Conservation (phyloP, 257 asterid genomes). For the Nicotiana benthamiana region DNA sequence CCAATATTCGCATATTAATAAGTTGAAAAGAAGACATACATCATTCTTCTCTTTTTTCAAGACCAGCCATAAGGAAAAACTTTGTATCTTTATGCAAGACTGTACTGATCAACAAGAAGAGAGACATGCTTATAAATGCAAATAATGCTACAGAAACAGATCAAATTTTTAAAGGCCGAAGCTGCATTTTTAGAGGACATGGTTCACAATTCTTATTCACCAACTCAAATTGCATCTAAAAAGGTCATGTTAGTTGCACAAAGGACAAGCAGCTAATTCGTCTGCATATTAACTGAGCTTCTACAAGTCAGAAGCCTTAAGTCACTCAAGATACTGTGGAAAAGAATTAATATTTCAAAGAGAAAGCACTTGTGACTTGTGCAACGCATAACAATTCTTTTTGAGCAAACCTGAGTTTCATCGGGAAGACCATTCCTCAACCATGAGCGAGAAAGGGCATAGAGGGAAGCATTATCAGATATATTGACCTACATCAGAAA, state of each 20-base stretch:
- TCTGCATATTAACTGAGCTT: background rate
- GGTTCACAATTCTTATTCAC: background rate
- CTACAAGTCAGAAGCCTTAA: background rate
- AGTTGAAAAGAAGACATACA: background rate
- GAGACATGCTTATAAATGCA: background rate
- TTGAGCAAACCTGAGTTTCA: constrained; percentile 60
- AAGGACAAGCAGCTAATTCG: background rate
- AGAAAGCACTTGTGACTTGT: background rate
- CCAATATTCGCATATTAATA: background rate
- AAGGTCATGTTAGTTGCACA: background rate
- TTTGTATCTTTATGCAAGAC: background rate
- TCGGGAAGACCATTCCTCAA: constrained; percentile 68
- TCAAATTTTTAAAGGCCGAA: background rate
- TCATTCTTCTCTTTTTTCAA: background rate
- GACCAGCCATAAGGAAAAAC: background rate
- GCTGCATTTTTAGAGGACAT: background rate
- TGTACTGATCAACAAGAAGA: background rate
- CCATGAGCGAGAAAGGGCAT: constrained; percentile 83
- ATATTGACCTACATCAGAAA: constrained; percentile 49
- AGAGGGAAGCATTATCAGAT: constrained; percentile 58
- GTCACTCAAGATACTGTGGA: background rate
- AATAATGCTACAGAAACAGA: background rate
- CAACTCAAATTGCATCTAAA: background rate
- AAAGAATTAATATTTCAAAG: background rate
- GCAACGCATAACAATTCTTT: constrained; percentile 1